Conservation (phyloP, 2,329 filamentous ascomycete genomes). For the Fusarium euwallaceae region DNA sequence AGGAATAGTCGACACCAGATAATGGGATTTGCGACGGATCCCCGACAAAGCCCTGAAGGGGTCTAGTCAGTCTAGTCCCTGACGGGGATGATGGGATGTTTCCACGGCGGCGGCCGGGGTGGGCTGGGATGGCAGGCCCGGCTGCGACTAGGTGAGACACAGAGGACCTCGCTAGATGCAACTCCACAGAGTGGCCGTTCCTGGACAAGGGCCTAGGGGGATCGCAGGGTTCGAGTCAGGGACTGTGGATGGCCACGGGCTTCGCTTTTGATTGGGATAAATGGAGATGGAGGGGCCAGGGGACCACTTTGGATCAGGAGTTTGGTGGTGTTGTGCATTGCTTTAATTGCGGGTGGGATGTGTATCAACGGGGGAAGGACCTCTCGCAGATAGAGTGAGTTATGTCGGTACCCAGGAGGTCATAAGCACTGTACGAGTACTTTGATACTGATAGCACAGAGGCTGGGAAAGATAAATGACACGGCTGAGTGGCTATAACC, state of each 20-base stretch:
- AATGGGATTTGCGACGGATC: slow-evolving; percentile 41
- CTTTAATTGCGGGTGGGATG: slow-evolving; percentile 36
- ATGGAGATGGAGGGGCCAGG: slow-evolving; percentile 11
- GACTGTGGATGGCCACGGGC: slow-evolving; percentile 34
- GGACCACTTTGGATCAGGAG: slow-evolving; percentile 37
- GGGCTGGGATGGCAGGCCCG: slow-evolving; percentile 30
- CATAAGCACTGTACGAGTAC: neutral
- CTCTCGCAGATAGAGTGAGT: slow-evolving; percentile 1
- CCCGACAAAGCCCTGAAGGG: slow-evolving; percentile 25
- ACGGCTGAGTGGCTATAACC: neutral
- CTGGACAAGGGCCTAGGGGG: slow-evolving; percentile 38
- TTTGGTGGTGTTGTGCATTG: slow-evolving; percentile 41
- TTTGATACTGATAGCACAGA: neutral
- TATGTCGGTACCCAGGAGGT: neutral
- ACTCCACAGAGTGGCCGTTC: slow-evolving; percentile 45
- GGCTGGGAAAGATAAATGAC: neutral
- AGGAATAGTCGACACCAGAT: slow-evolving; percentile 8
- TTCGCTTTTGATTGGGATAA: slow-evolving; percentile 31
- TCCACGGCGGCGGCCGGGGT: slow-evolving; percentile 37
- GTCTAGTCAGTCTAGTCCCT: slow-evolving; percentile 40
- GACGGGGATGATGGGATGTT: slow-evolving; percentile 42
- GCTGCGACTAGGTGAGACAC: slow-evolving; percentile 33
- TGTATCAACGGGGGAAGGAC: slow-evolving; percentile 7
- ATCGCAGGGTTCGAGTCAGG: slow-evolving; percentile 46
- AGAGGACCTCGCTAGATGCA: slow-evolving; percentile 23